A percentile compares a stretch with the other conserved stretches of the same genome.
Conservation (phyloP, 495 filamentous ascomycete species). For the Oleoguttula mirabilis region DNA sequence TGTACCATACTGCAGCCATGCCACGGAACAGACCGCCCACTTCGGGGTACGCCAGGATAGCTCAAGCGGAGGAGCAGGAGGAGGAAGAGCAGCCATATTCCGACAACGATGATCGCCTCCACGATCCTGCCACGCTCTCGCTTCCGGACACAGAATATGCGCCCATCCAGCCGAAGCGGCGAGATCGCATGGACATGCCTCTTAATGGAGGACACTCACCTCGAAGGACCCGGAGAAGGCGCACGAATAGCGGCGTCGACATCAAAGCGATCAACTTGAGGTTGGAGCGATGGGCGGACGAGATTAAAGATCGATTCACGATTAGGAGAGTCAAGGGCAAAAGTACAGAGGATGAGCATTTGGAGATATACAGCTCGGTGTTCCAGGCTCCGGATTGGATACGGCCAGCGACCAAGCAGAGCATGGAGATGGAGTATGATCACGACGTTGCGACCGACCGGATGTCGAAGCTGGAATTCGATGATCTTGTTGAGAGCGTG, state of each 20-base stretch:
- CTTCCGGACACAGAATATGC: slow-evolving; percentile 56
- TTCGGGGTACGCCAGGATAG: slow-evolving; percentile 83
- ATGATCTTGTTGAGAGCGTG: slow-evolving; percentile 82
- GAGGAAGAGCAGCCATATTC: slow-evolving; percentile 48
- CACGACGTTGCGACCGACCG: slow-evolving; percentile 41
- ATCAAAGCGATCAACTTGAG: slow-evolving; percentile 98
- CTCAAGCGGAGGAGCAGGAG: slow-evolving; percentile 63
- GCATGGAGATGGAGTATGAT: slow-evolving; percentile 45
- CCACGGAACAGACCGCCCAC: slow-evolving; percentile 31
- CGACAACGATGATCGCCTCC: slow-evolving; percentile 39
- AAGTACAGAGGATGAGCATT: slow-evolving; percentile 63
- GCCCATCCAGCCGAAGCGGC: slow-evolving; percentile 49
- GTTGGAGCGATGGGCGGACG: slow-evolving; percentile 91
- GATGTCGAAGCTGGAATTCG: slow-evolving; percentile 70
- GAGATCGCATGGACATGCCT: slow-evolving; percentile 47
- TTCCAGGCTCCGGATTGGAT: slow-evolving; percentile 85
- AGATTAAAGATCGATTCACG: slow-evolving; percentile 97
- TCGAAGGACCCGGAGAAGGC: slow-evolving; percentile 39
- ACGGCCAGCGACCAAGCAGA: slow-evolving; percentile 62
- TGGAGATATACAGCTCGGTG: slow-evolving; percentile 95
- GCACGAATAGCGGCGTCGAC: slow-evolving; percentile 83
- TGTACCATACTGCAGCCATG: slow-evolving; percentile 2
- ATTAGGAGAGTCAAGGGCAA: slow-evolving; percentile 65
- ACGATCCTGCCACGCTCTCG: slow-evolving; percentile 47
- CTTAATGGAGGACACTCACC: slow-evolving; percentile 34